Evolutionary conservation across 768 basidiomycete genomes (phyloP).

Genomic region (Pleurotus tuoliensis): DNA sequence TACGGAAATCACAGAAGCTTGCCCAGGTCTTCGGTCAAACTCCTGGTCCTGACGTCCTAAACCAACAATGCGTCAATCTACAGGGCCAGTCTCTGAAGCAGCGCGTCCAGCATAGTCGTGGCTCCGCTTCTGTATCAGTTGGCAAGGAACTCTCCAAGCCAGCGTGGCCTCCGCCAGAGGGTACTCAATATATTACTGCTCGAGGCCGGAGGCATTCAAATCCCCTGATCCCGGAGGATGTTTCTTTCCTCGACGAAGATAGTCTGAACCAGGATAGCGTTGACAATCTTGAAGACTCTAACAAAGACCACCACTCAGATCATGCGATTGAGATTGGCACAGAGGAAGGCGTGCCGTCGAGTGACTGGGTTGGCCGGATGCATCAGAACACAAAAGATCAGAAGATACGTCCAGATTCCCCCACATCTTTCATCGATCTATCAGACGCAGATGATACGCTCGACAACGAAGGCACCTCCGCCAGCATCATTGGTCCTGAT

Average conservation of each 20-base stretch:
- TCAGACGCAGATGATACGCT: conserved; percentile 58
- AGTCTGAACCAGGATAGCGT: neutral
- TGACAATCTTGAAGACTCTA: conserved; percentile 18
- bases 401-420: conserved; percentile 22
- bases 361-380: conserved; percentile 15
- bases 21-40: conserved; percentile 76
- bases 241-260: conserved; percentile 29
- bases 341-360: conserved; percentile 13
- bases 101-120: conserved; percentile 10
- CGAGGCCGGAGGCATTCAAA: conserved; percentile 49
- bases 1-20: conserved; percentile 73
- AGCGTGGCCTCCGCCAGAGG: conserved; percentile 32
- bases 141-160: conserved; percentile 11
- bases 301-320: conserved; percentile 1
- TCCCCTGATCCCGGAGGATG: conserved; percentile 46
- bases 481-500: conserved; percentile 19
- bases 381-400: conserved; percentile 5
- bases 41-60: conserved; percentile 44
- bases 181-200: conserved; percentile 22
- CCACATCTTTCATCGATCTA: conserved; percentile 61
- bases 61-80: conserved; percentile 15
- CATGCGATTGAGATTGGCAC: conserved; percentile 8
- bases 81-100: conserved; percentile 6
- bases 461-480: conserved; percentile 17
- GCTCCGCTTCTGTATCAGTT: conserved; percentile 19